phyloP scores from a whole-genome alignment of 495 filamentous ascomycete species.

The Chaetomium tenue region DNA sequence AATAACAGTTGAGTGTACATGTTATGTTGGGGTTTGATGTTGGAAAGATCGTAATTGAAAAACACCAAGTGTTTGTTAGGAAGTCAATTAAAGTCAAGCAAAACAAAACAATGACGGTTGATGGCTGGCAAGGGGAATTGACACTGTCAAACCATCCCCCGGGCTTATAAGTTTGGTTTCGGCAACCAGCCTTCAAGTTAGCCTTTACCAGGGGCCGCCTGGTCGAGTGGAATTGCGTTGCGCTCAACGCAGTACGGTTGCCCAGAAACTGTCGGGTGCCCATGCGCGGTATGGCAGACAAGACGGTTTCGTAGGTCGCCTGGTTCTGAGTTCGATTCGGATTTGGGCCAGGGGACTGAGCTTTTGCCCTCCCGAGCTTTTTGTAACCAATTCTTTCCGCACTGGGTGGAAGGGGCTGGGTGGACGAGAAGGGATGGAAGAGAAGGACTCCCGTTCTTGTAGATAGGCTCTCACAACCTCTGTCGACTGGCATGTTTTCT shows the following conservation, averaged over 20 bases:
- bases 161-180: background rate
- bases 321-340: background rate
- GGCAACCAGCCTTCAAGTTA: background rate
- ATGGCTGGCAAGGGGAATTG: too few relatives aligned
- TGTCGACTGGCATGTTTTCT: too few relatives aligned
- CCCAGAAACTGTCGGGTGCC: background rate
- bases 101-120: too few relatives aligned
- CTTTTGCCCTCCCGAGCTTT: background rate
- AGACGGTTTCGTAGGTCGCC: background rate
- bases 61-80: background rate
- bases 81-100: background rate
- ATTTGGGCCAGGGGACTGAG: background rate
- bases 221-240: constrained; percentile 2
- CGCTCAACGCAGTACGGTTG: background rate
- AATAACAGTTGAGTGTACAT: too few relatives aligned
- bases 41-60: too few relatives aligned
- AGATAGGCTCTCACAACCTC: too few relatives aligned
- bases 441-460: too few relatives aligned
- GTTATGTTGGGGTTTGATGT: too few relatives aligned
- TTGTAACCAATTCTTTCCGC: too few relatives aligned
- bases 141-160: background rate
- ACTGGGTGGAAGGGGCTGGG: too few relatives aligned
- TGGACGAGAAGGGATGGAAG: too few relatives aligned
- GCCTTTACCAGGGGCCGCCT: background rate
- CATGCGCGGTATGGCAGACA: background rate